Base-by-base conservation (phyloP, 495 filamentous ascomycete genomes). In the Penicillium herquei region DNA sequence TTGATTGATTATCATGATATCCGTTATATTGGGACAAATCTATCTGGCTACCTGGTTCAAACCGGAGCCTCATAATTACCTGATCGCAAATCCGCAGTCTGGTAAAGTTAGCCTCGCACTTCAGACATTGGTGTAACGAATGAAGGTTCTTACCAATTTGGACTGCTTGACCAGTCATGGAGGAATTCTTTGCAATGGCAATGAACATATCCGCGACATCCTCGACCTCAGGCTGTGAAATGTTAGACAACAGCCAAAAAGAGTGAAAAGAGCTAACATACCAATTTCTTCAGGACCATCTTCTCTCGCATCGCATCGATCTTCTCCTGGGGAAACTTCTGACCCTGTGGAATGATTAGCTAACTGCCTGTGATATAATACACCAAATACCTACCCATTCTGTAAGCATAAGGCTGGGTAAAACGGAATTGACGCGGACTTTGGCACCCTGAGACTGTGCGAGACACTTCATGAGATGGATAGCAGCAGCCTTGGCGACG, bases 401-500 rank as follows among this genome's bases (percentile, higher is more conserved):
- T 6, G 88, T 92, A 48, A 86, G 64, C 46, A 91, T 62, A 32
- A 89, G 70, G 11, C 87, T 86, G 4, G 87, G 87, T 43, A 85
- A 67, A 0, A 87, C 78, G 32, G 87, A 85, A 65, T 90, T 90
- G 30, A 88, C 72, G 14, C 87, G 74, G 13, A 86, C 68, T 58
- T 89, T 89, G 6, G 78, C 71, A 1, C 87, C 87, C 58, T 88
- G 84, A 0, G 76, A 84, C 49, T 72, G 72, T 1, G 87, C 88
- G n/a, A 90, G 75, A 57, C 86, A 87, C 56, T 86, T 87, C 79
- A 90, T 85, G 40, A 90, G 69, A 57, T 91, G 88, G 42, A 92
- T 62, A 21, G 81, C 82, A 73, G 85, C 86, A 44, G 85, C 81
- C 62, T 90, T 90, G 17, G 83, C 82, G 26, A 88, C 81, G 10